Evolutionary conservation across 1,284 basidiomycete species (phyloP), one percentile per base, ranked within the genome.

Genomic region (Boletus semigastroideus): DNA sequence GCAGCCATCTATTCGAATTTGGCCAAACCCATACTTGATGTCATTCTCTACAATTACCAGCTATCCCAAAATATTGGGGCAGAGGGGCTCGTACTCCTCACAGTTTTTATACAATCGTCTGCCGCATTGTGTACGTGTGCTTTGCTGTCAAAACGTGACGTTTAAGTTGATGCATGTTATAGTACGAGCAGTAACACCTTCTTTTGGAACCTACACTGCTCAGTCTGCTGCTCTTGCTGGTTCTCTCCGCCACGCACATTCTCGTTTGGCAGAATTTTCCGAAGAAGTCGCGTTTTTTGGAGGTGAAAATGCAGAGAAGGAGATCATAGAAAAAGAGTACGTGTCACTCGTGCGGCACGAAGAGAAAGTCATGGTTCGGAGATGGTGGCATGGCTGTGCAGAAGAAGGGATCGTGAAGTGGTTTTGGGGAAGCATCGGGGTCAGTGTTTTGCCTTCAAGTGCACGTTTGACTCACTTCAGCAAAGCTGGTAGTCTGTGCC

Each of bases 331-430:
- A 69, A 79, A 93, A 42, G 89, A 93, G 53, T 98, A 97, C 72
- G 91, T 92, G 50, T 84, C 84, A 5, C 78, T 97, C 28, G 82
- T 98, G 59, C 89, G 87, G 68, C 96, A 99, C 63, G 90, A 95
- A 69, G 91, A 92, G 64, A 80, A 82, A 51, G 88, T 97, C 3
- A 78, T 96, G 62, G 74, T 81, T 41, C 86, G 90, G 54, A 79
- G 90, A 28, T 91, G 96, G 78, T 92, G 89, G 84, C 94, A 97
- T 70, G 87, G 90, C 2, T 92, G 94, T 72, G 82, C 87, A 9
- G 94, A 98, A 68, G 96, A 99, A 70, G 94, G 94, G 2, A 88
- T 99, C 52, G 90, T 98, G 65, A 98, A 98, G 72, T 96, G 95
- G 95, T 68, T 95, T 14, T 98, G 96, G 96, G 95, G 95, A 59